phyloP scores from a whole-genome alignment of 805 yeast species.

The Saccharomycopsis guyanensis region DNA sequence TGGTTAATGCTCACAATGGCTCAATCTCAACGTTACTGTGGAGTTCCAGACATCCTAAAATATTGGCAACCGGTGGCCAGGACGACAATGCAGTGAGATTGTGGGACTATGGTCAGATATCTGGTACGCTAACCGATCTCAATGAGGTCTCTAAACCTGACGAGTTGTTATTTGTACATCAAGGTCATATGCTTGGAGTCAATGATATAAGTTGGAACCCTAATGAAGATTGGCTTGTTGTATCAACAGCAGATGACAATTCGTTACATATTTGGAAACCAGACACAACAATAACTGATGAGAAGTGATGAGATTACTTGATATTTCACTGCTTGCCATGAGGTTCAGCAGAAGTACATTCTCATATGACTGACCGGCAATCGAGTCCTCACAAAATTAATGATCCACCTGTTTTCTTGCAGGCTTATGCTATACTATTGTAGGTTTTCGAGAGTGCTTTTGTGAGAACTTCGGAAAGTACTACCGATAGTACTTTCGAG shows the following conservation, averaged over 20 bases:
- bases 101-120: slow-evolving; percentile 41
- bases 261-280: slow-evolving; percentile 86
- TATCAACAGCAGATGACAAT: slow-evolving; percentile 79
- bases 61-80: slow-evolving; percentile 61
- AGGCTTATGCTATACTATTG: too few species aligned
- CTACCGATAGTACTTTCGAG: too few species aligned
- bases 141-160: slow-evolving; percentile 24
- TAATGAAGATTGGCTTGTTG: slow-evolving; percentile 59
- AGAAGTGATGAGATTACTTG: not conserved
- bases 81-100: slow-evolving; percentile 55
- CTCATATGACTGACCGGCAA: too few species aligned
- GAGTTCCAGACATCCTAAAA: slow-evolving; percentile 50
- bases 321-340: too few species aligned
- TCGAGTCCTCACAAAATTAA: too few species aligned
- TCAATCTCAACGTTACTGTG: slow-evolving; percentile 63
- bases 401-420: too few species aligned
- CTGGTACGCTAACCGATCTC: slow-evolving; percentile 10
- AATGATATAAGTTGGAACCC: slow-evolving; percentile 81
- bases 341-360: too few species aligned
- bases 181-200: slow-evolving; percentile 83
- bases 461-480: too few species aligned
- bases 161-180: slow-evolving; percentile 55
- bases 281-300: slow-evolving; percentile 21
- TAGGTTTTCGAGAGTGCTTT: too few species aligned
- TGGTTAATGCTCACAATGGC: slow-evolving; percentile 38